Conservation (phyloP, 345 rosid species). For the Aquilaria yunnanensis region DNA sequence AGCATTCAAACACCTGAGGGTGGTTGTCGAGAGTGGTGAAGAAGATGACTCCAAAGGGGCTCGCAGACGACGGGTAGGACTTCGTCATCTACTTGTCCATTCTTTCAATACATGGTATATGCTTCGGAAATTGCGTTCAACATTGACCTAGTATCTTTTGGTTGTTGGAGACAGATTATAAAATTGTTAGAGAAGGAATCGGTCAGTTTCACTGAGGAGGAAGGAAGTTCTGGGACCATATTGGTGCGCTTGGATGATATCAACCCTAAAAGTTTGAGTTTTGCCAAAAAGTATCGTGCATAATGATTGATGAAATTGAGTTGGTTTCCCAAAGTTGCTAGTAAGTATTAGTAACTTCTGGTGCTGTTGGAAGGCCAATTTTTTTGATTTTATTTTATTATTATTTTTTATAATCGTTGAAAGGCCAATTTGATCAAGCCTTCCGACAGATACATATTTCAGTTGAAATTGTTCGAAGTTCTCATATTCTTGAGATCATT, state of each 20-base stretch:
- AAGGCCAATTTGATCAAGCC: no score
- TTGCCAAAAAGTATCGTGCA: conserved; percentile 27
- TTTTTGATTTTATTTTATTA: no score
- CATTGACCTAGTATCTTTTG: background rate
- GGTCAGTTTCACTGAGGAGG: conserved; percentile 39
- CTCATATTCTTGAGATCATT: no score
- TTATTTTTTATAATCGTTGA: no score
- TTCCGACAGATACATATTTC: no score
- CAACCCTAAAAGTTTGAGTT: conserved; percentile 33
- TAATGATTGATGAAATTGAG: background rate
- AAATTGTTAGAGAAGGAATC: conserved; percentile 49
- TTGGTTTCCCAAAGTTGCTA: conserved; percentile 3
- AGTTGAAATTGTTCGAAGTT: no score
- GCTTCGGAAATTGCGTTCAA: background rate
- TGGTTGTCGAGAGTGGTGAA: conserved; percentile 29
- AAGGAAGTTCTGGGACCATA: conserved; percentile 28
- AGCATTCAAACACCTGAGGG: conserved; percentile 50
- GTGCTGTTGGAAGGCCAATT: no score
- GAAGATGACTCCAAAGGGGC: conserved; percentile 36
- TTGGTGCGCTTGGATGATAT: conserved; percentile 32
- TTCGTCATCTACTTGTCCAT: background rate
- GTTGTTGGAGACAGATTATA: conserved; percentile 27
- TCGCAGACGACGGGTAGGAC: conserved; percentile 40
- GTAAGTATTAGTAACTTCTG: no score
- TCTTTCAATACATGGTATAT: no score